These are phyloP conservation scores for Aspergillus ochraceus DNA, from an alignment of 2,329 filamentous ascomycete genomes.

Conservation along the genomic window DNA sequence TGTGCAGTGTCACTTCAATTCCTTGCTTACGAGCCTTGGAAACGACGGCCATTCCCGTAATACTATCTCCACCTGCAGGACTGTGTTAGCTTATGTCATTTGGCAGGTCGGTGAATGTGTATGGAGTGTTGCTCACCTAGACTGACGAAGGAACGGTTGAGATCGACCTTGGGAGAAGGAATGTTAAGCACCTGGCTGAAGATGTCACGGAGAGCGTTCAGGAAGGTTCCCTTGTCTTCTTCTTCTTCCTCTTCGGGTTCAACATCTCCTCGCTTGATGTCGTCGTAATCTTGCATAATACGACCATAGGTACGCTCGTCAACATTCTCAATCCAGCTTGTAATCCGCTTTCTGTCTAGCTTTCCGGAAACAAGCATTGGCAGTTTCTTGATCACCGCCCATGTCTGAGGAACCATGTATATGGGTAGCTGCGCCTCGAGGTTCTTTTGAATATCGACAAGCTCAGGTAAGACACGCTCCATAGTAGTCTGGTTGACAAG, in stretches of 20 bases:
- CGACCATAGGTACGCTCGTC: constrained; percentile 40
- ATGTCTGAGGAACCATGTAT: constrained; percentile 46
- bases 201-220: constrained; percentile 30
- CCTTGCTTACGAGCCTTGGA: constrained; percentile 38
- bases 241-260: constrained; percentile 17
- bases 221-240: constrained; percentile 16
- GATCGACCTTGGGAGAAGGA: constrained; percentile 32
- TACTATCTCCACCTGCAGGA: constrained; percentile 38
- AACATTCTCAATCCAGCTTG: constrained; percentile 47
- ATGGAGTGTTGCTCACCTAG: constrained; percentile 27
- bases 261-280: constrained; percentile 24
- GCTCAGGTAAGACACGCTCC: constrained; percentile 25
- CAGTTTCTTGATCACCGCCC: constrained; percentile 42
- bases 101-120: neutral
- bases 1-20: constrained; percentile 33
- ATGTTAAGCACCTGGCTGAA: constrained; percentile 40
- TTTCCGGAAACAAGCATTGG: constrained; percentile 40
- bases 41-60: constrained; percentile 41
- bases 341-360: constrained; percentile 41
- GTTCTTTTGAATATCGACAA: constrained; percentile 37
- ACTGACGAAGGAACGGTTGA: constrained; percentile 38
- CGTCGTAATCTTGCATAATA: constrained; percentile 39
- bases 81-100: neutral
- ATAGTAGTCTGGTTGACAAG: constrained; percentile 29
- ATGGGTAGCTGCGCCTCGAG: constrained; percentile 45